These are phyloP conservation scores for Rosa rugosa DNA, from an alignment of 306 rosid genomes.

Conservation along the genomic window DNA sequence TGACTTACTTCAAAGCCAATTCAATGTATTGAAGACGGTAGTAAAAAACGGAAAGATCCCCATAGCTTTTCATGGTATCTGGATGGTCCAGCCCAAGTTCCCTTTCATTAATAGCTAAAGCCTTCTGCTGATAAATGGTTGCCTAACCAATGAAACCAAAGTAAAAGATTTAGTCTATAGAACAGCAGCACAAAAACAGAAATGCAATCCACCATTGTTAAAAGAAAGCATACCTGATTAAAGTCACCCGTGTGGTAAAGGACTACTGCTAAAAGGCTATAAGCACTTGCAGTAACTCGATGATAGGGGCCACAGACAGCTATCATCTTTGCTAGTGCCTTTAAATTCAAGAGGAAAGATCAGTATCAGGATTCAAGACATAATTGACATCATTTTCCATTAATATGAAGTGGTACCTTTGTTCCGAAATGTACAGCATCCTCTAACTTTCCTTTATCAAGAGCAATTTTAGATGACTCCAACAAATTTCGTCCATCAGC, in stretches of 20 bases:
- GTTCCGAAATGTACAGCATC: conserved; percentile 93
- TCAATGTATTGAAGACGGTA: conserved; percentile 95
- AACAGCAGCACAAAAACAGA: background rate
- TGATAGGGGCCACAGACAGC: conserved; percentile 93
- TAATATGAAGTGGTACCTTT: conserved; percentile 51
- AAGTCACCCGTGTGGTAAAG: conserved; percentile 98
- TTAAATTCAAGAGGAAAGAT: conserved; percentile 17
- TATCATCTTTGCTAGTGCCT: conserved; percentile 94
- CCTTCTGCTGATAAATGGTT: conserved; percentile 93
- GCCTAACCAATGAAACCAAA: conserved; percentile 50
- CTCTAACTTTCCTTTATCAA: conserved; percentile 97
- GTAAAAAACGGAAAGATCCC: conserved; percentile 95
- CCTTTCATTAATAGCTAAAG: conserved; percentile 88
- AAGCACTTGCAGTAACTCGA: conserved; percentile 94
- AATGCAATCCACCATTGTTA: background rate
- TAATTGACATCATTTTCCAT: background rate
- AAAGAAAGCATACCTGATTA: conserved; percentile 63
- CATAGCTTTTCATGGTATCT: conserved; percentile 98
- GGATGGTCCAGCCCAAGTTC: conserved; percentile 99
- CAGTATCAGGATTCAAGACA: background rate
- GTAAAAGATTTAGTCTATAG: background rate
- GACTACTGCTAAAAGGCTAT: conserved; percentile 96
- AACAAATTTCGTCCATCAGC: conserved; percentile 87
- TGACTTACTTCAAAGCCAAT: conserved; percentile 88
- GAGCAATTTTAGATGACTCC: conserved; percentile 90